A percentile compares a stretch with the other conserved stretches of the same genome.
These are phyloP conservation scores for Floccularia luteovirens DNA, from an alignment of 768 basidiomycete species.

Conservation along the genomic window DNA sequence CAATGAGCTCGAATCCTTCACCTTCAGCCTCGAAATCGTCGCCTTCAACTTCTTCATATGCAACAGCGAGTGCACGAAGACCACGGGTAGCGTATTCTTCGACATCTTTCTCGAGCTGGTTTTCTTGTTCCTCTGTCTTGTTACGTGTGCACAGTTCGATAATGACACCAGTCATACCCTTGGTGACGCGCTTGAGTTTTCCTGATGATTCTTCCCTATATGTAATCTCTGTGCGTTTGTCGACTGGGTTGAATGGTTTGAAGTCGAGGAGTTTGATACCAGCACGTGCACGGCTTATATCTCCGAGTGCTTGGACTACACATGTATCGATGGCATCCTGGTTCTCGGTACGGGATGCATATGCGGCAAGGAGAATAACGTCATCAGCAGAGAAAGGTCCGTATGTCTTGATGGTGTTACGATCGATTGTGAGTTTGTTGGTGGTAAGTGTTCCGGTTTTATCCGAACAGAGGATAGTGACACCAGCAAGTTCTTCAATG, in stretches of 20 bases:
- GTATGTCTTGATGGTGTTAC: conserved; percentile 85
- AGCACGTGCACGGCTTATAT: conserved; percentile 66
- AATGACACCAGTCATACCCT: conserved; percentile 99
- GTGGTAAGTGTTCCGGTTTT: conserved; percentile 98
- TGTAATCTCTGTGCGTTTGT: conserved; percentile 98
- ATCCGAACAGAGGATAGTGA: conserved; percentile 98
- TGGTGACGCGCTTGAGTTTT: conserved; percentile 96
- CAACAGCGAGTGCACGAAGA: conserved; percentile 95
- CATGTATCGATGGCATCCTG: conserved; percentile 95
- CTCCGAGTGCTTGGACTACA: conserved; percentile 74
- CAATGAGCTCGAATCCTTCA: conserved; percentile 95
- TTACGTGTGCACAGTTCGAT: conserved; percentile 96
- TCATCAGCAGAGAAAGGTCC: conserved; percentile 84
- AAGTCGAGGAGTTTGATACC: conserved; percentile 97
- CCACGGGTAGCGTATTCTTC: conserved; percentile 95
- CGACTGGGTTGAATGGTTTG: conserved; percentile 99
- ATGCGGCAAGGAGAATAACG: conserved; percentile 89
- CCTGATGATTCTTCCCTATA: conserved; percentile 93
- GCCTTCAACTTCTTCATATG: conserved; percentile 87
- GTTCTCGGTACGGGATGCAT: conserved; percentile 97
- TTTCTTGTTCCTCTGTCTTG: conserved; percentile 92
- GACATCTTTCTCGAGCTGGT: conserved; percentile 87
- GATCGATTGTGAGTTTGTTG: conserved; percentile 99
- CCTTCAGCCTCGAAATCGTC: conserved; percentile 81
- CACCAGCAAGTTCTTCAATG: conserved; percentile 96